Evolutionary conservation across 257 asterid genomes (phyloP), one percentile per base, ranked within the genome.

Genomic region (Cinchona pubescens): DNA sequence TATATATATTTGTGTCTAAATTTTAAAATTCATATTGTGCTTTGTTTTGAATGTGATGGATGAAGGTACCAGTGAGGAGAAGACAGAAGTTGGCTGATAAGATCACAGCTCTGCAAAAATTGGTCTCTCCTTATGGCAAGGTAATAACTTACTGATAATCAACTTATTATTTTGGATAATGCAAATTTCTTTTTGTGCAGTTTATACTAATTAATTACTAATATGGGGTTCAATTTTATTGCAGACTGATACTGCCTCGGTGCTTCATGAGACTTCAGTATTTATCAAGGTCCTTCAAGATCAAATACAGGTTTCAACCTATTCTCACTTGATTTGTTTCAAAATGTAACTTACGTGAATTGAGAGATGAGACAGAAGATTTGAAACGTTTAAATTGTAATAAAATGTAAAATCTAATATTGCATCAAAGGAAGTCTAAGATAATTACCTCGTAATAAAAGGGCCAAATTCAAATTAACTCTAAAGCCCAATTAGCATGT

Each of bases 101-200:
- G 77, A 83, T 89, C 79, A 89, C 94, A 45, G 82, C 87, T 49
- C 92, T 89, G 43, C 92, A 89, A 53, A 89, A 89, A 75, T 77
- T 89, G 51, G 94, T 89, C 65, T 89, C 94, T 60, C 94, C 94
- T 51, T 87, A 87, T 80, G 94, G 94, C 74, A 89, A 89, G 90
- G 94, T 87, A 53, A 76, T 48, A 12, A 29, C 7, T 60, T 60
- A 29, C 0, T 15, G 37, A 11, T 9, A 60, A 60, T 19, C 46
- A 35, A 34, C 46, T 38, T 38, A 38, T 38, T 38, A 38, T 59
- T 59, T 18, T 63, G 42, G 15, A 35, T 32, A 34, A 7, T 27
- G 66, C 23, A 25, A 3, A 0, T 11, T 30, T 1, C n/a, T n/a
- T 19, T 15, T 65, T 25, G 38, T 55, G 16, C 56, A 35, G 35